Evolutionary conservation across 352 stramenopile genomes (phyloP), one percentile per base, ranked within the genome.

Genomic region (Phytopythium aichiense): DNA sequence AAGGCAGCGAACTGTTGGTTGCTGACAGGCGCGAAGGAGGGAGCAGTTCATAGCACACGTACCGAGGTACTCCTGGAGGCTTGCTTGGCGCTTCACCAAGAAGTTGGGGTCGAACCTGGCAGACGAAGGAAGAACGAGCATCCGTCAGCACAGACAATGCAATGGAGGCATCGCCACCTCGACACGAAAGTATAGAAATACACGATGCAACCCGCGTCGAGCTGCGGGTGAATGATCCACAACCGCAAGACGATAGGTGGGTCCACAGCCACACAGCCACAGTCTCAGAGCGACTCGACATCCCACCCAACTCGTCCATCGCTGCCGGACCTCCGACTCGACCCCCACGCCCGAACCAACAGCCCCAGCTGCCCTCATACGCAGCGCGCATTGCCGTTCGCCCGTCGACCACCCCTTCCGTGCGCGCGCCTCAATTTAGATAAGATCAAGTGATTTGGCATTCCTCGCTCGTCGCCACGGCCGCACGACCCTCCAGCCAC

Each of bases 381-480:
- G 16, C 61, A 61, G 53, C 23, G 25, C 67, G 8, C 23, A 23
- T 13, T 20, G 22, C 33, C 31, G 18, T n/a, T 45, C 13, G 33
- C 25, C 22, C 15, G 11, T 40, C 38, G 25, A 45, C 53, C 30
- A 20, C 56, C 56, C 20, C 35, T 15, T 30, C 9, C 11, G 28
- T 15, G 63, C 38, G 18, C 12, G 45, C 55, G 49, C 50, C 33
- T 49, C 50, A 60, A 56, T 59, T 87, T 64, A 87, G 84, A 92
- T 94, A 92, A 94, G 84, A 92, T 94, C 84, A 94, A 94, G 81
- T 78, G 77, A 72, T 92, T 94, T 94, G 79, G 75, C 81, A 93
- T 69, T 93, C 84, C 74, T 71, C 40, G 77, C 64, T 79, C 56
- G 54, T 51, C 37, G 48, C 15, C 51, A 30, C 22, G n/a, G 42